Evolutionary conservation across 108 stramenopile genomes (phyloP).

Genomic region (Fistulifera pelliculosa): DNA sequence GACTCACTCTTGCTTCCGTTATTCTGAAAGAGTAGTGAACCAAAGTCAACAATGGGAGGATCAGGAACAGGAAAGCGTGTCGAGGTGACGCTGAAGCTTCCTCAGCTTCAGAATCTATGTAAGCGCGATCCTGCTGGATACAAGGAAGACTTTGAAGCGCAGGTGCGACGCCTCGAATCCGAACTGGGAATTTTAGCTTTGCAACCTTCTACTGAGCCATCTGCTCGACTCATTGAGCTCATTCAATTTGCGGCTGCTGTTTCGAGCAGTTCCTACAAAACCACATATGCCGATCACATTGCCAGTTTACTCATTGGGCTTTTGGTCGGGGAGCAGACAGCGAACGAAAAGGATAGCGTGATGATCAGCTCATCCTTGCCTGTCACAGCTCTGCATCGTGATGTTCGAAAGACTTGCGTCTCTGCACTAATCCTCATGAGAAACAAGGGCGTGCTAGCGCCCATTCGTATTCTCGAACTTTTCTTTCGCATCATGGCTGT

Average conservation of each 20-base stretch:
- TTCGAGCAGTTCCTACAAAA: constrained; percentile 65
- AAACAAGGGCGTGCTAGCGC: constrained; percentile 78
- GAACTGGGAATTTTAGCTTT: constrained; percentile 62
- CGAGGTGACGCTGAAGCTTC: constrained; percentile 70
- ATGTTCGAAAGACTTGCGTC: constrained; percentile 81
- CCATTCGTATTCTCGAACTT: constrained; percentile 75
- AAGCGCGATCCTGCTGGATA: constrained; percentile 93
- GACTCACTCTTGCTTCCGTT: too few relatives aligned
- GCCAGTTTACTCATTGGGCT: constrained; percentile 68
- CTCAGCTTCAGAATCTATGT: constrained; percentile 92
- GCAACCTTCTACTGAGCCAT: constrained; percentile 62
- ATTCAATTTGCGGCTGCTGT: constrained; percentile 87
- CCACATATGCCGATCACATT: constrained; percentile 66
- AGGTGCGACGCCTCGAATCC: constrained; percentile 67
- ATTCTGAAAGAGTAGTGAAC: too few relatives aligned
- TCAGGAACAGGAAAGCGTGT: constrained; percentile 42
- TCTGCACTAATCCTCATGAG: constrained; percentile 87
- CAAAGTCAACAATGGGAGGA: constrained; percentile 10
- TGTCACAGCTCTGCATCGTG: constrained; percentile 60
- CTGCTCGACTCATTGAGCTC: constrained; percentile 70
- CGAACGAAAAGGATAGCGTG: constrained; percentile 6
- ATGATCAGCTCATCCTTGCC: constrained; percentile 36
- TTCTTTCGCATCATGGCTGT: constrained; percentile 89
- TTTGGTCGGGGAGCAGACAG: constrained; percentile 48
- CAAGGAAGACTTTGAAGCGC: constrained; percentile 90